These are phyloP conservation scores for Suhomyces prunicola DNA, from an alignment of 805 yeast species.

Conservation along the genomic window DNA sequence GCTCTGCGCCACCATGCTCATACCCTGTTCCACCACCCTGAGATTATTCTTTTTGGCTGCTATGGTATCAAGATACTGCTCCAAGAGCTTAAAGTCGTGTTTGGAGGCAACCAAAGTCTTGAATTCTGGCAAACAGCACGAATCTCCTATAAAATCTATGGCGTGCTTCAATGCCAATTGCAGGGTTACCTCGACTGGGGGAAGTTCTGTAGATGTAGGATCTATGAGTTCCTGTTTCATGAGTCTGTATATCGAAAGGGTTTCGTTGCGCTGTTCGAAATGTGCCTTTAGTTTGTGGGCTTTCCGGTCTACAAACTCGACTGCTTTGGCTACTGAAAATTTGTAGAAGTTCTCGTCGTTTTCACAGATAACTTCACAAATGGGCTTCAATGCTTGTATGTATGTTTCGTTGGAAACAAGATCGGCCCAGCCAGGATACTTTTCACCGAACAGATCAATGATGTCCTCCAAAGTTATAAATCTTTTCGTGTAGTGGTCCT, in stretches of 20 bases:
- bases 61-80: slow-evolving; percentile 14
- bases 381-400: slow-evolving; percentile 3
- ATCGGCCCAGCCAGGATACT: slow-evolving; percentile 25
- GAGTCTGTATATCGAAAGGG: background rate
- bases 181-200: slow-evolving; percentile 33
- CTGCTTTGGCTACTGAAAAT: slow-evolving; percentile 38
- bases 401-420: slow-evolving; percentile 18
- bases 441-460: slow-evolving; percentile 29
- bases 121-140: slow-evolving; percentile 35
- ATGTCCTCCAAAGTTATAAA: slow-evolving; percentile 44
- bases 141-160: slow-evolving; percentile 45
- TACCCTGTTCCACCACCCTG: slow-evolving; percentile 24
- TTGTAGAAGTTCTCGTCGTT: slow-evolving; percentile 37
- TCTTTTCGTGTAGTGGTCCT: slow-evolving; percentile 25
- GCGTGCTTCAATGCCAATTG: slow-evolving; percentile 39
- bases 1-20: slow-evolving; percentile 19
- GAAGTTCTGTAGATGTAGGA: slow-evolving; percentile 14
- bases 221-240: slow-evolving; percentile 2
- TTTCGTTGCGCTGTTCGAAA: slow-evolving; percentile 18
- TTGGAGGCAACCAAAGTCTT: slow-evolving; percentile 12
- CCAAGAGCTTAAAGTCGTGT: slow-evolving; percentile 21
- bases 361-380: slow-evolving; percentile 33
- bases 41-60: slow-evolving; percentile 19
- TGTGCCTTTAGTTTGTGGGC: slow-evolving; percentile 29
- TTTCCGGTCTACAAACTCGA: slow-evolving; percentile 36